Conservation (phyloP, 2,329 filamentous ascomycete species). For the Pseudogymnoascus destructans region DNA sequence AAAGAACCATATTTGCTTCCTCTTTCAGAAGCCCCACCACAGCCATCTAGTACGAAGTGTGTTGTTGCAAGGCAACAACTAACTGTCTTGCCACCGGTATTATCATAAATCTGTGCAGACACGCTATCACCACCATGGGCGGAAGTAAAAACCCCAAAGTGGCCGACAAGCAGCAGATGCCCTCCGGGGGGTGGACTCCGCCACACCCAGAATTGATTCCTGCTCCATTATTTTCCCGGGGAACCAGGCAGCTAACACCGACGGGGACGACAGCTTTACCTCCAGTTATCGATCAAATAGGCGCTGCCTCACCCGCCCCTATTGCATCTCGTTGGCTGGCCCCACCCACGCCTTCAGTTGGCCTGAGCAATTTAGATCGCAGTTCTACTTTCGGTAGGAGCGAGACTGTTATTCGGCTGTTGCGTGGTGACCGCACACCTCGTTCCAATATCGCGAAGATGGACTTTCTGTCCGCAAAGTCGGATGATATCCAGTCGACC, state of each 20-base stretch:
- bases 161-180: neutral
- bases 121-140: neutral
- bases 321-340: neutral
- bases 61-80: constrained; percentile 3
- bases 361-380: neutral
- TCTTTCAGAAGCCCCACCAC: neutral
- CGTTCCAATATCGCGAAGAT: neutral
- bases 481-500: constrained; percentile 33
- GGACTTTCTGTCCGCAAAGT: constrained; percentile 29
- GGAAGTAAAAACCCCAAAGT: neutral
- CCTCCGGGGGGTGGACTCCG: neutral
- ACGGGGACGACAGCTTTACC: neutral
- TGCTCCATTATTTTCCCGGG: neutral
- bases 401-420: neutral
- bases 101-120: neutral
- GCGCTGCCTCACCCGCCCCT: neutral
- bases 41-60: neutral
- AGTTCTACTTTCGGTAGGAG: neutral
- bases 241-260: neutral
- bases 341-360: neutral
- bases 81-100: neutral
- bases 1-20: neutral
- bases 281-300: neutral
- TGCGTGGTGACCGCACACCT: neutral
- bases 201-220: neutral